phyloP scores from a whole-genome alignment of 2,329 filamentous ascomycete genomes.

The Tolypocladium tropicale region DNA sequence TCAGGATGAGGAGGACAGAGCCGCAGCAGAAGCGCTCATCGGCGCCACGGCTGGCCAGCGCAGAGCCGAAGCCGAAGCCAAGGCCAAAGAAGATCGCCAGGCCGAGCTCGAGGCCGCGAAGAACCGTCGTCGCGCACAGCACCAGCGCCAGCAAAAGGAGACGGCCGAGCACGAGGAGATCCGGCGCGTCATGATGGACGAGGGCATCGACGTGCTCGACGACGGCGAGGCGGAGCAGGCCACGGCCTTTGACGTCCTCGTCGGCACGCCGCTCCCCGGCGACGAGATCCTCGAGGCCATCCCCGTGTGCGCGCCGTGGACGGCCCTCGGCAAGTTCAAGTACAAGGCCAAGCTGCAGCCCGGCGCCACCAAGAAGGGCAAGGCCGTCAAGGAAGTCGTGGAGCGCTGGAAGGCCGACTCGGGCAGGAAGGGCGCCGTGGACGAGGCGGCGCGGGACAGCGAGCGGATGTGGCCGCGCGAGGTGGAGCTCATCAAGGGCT shows the following conservation, averaged over 20 bases:
- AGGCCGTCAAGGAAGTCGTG: slow-evolving; percentile 85
- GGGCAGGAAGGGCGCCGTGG: slow-evolving; percentile 44
- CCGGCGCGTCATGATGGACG: slow-evolving; percentile 48
- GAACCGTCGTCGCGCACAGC: slow-evolving; percentile 69
- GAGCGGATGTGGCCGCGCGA: slow-evolving; percentile 81
- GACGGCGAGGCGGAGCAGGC: slow-evolving; percentile 45
- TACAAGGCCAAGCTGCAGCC: slow-evolving; percentile 96
- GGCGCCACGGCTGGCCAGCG: slow-evolving; percentile 61
- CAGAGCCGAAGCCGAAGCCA: slow-evolving; percentile 57
- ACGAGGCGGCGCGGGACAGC: slow-evolving; percentile 48
- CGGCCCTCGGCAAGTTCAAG: slow-evolving; percentile 60
- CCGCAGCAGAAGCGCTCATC: slow-evolving; percentile 75
- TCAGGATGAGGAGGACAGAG: slow-evolving; percentile 90
- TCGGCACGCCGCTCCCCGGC: slow-evolving; percentile 67
- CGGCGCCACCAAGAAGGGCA: slow-evolving; percentile 83
- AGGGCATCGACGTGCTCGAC: slow-evolving; percentile 48
- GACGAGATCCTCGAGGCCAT: slow-evolving; percentile 70
- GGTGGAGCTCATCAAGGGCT: slow-evolving; percentile 69
- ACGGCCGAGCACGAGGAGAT: slow-evolving; percentile 68
- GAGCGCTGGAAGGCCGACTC: slow-evolving; percentile 65
- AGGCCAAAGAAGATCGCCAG: slow-evolving; percentile 57
- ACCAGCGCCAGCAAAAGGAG: slow-evolving; percentile 64
- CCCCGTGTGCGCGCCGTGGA: slow-evolving; percentile 55
- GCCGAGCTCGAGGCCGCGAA: slow-evolving; percentile 59
- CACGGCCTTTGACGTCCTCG: slow-evolving; percentile 56